Evolutionary conservation across 371 early-diverging fungal genomes (phyloP).

Genomic region (Mucor racemosus): DNA sequence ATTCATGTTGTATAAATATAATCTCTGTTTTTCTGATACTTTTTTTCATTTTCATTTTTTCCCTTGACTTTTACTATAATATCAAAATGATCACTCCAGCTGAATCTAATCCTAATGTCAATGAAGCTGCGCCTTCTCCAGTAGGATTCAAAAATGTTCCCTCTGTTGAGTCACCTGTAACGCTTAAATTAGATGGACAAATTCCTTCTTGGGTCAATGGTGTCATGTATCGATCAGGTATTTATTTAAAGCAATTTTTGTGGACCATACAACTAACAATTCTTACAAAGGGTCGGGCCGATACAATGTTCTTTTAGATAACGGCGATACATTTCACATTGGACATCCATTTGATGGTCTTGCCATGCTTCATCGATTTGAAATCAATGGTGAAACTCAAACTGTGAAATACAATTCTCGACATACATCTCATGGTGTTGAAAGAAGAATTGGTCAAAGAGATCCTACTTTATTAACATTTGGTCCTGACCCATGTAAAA

Average conservation of each 20-base stretch:
- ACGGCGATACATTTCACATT: slow-evolving; percentile 59
- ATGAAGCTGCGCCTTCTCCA: slow-evolving; percentile 47
- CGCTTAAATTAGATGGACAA: slow-evolving; percentile 48
- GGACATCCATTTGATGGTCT: slow-evolving; percentile 71
- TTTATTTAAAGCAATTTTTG: background rate
- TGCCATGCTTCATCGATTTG: slow-evolving; percentile 59
- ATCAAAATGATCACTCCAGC: slow-evolving; percentile 44
- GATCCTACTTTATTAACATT: slow-evolving; percentile 54
- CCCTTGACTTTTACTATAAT: background rate
- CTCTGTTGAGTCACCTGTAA: slow-evolving; percentile 43
- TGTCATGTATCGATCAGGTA: slow-evolving; percentile 61
- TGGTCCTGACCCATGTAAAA: slow-evolving; percentile 66
- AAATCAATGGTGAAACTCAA: slow-evolving; percentile 37
- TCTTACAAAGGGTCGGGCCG: slow-evolving; percentile 43
- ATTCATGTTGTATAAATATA: slow-evolving; percentile 1
- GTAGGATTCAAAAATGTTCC: slow-evolving; percentile 58
- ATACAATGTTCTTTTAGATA: slow-evolving; percentile 45
- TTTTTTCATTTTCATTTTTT: too few species aligned
- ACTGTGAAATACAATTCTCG: slow-evolving; percentile 45
- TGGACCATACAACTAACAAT: background rate
- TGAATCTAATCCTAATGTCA: slow-evolving; percentile 28
- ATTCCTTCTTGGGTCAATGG: slow-evolving; percentile 68
- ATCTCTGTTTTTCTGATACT: background rate
- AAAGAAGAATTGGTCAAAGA: slow-evolving; percentile 35
- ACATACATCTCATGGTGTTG: slow-evolving; percentile 52